phyloP scores from a whole-genome alignment of 345 rosid genomes.

The Mallotus nudiflorus region DNA sequence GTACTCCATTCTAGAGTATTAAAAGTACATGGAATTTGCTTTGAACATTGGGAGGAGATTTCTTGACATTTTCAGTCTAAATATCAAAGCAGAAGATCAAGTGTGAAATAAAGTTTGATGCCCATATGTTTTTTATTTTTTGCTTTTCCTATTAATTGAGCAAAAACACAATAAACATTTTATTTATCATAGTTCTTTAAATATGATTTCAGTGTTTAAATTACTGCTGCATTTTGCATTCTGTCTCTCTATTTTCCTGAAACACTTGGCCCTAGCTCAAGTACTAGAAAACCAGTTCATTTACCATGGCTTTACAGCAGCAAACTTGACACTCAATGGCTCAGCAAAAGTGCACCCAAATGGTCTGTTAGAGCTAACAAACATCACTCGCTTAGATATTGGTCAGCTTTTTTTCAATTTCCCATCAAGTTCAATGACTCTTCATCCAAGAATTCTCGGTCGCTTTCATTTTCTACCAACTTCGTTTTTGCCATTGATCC shows the following conservation, averaged over 20 bases:
- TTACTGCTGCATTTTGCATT: neutral
- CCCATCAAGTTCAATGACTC: slow-evolving; percentile 36
- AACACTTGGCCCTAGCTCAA: slow-evolving; percentile 17
- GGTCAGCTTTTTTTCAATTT: slow-evolving; percentile 48
- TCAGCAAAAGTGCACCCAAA: slow-evolving; percentile 31
- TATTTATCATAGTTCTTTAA: too few species aligned
- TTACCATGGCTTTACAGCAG: slow-evolving; percentile 40
- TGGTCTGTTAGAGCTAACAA: slow-evolving; percentile 58
- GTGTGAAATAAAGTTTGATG: too few species aligned
- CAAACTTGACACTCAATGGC: slow-evolving; percentile 36
- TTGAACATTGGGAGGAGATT: too few species aligned
- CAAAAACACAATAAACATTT: too few species aligned
- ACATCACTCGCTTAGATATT: slow-evolving; percentile 29
- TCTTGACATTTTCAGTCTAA: too few species aligned
- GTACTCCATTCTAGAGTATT: too few species aligned
- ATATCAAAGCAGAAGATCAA: too few species aligned
- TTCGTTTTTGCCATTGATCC: slow-evolving; percentile 27
- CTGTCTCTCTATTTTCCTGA: neutral
- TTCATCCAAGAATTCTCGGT: too few species aligned
- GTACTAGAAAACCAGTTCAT: slow-evolving; percentile 29
- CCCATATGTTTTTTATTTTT: too few species aligned
- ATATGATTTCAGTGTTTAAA: neutral
- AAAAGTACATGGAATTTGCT: too few species aligned
- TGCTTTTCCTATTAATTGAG: too few species aligned
- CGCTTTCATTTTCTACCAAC: slow-evolving; percentile 28